Evolutionary conservation across 1,284 basidiomycete genomes (phyloP).

Genomic region (Leccinum subrobustum): DNA sequence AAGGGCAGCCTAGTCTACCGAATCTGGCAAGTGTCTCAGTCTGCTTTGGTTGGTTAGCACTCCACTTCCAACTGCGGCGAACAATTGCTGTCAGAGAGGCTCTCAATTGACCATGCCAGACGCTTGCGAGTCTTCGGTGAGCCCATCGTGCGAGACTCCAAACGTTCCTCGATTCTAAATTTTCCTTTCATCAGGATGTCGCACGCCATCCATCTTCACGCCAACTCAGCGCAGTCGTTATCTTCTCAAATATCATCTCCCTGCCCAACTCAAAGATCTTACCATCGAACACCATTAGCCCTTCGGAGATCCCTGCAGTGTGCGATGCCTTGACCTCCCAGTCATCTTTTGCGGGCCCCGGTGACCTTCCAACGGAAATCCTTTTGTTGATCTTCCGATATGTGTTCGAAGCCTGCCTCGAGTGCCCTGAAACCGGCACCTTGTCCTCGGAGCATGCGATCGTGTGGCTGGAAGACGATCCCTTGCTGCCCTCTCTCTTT

Average conservation of each 20-base stretch:
- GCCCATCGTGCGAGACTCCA: background rate
- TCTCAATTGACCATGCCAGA: background rate
- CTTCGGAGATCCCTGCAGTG: background rate
- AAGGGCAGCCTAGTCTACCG: too few species aligned
- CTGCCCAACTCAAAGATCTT: too few species aligned
- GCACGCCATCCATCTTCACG: background rate
- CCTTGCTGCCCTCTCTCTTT: slow-evolving; percentile 13
- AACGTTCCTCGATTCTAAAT: background rate
- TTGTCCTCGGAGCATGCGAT: background rate
- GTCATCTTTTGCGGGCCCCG: background rate
- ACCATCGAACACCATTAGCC: background rate
- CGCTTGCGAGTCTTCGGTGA: background rate
- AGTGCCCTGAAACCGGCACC: background rate
- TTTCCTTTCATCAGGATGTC: background rate
- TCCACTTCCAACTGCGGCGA: too few species aligned
- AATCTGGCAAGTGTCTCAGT: too few species aligned
- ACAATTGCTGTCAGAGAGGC: background rate
- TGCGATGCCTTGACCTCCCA: background rate
- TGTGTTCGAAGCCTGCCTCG: slow-evolving; percentile 5
- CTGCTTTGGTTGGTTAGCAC: too few species aligned
- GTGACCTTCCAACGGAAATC: slow-evolving; percentile 10
- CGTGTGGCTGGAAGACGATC: slow-evolving; percentile 12
- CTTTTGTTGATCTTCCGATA: slow-evolving; percentile 8
- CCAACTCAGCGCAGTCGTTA: background rate
- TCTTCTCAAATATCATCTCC: slow-evolving; percentile 1